Conservation (phyloP, 1,139 yeast species). For the Pichia sp. region DNA sequence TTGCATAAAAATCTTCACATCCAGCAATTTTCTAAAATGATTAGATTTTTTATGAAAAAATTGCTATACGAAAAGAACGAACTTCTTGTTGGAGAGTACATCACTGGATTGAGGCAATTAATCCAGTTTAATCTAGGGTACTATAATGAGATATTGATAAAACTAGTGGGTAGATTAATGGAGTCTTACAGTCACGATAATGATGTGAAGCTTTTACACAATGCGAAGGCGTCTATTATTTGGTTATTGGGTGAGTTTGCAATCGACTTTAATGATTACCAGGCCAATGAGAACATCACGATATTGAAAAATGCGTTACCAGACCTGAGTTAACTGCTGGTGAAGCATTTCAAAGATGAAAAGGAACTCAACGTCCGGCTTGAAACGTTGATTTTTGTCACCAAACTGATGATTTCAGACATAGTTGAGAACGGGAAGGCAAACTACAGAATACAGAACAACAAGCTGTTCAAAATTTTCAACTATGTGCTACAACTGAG, state of each 20-base stretch:
- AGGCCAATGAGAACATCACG: slow-evolving; percentile 24
- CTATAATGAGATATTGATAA: slow-evolving; percentile 40
- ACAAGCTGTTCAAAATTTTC: slow-evolving; percentile 52
- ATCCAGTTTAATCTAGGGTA: slow-evolving; percentile 57
- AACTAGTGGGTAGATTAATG: slow-evolving; percentile 34
- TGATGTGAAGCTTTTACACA: slow-evolving; percentile 17
- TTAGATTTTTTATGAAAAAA: slow-evolving; percentile 22
- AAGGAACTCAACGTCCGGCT: slow-evolving; percentile 51
- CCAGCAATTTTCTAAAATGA: slow-evolving; percentile 30
- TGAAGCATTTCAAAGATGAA: slow-evolving; percentile 50
- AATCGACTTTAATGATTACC: slow-evolving; percentile 21
- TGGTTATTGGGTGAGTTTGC: slow-evolving; percentile 90
- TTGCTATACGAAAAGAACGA: slow-evolving; percentile 23
- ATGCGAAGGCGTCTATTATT: slow-evolving; percentile 75
- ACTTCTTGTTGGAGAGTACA: slow-evolving; percentile 27
- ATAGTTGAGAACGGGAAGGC: slow-evolving; percentile 18
- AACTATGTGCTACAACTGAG: slow-evolving; percentile 60
- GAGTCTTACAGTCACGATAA: slow-evolving; percentile 9
- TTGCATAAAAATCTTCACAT: slow-evolving; percentile 32
- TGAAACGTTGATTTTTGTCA: slow-evolving; percentile 68
- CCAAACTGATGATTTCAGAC: slow-evolving; percentile 55
- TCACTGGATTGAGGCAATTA: slow-evolving; percentile 52
- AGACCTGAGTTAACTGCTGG: slow-evolving; percentile 62
- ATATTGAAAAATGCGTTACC: slow-evolving; percentile 36
- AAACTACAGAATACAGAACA: slow-evolving; percentile 27